These are phyloP conservation scores for Trichoderma guizhouense DNA, from an alignment of 2,329 filamentous ascomycete genomes.

Conservation along the genomic window DNA sequence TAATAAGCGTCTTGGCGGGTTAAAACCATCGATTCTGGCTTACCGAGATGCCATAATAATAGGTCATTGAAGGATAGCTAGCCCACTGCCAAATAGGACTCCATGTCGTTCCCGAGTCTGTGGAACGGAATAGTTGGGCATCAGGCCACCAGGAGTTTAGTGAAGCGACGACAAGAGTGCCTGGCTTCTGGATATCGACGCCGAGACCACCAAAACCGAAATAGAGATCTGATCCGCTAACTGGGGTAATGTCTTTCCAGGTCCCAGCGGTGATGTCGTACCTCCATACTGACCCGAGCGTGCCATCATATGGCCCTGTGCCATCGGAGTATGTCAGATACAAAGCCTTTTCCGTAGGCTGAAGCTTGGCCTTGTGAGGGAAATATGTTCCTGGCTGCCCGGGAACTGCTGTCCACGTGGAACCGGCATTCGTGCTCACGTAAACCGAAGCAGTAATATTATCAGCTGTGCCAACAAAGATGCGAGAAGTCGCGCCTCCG, in stretches of 20 bases:
- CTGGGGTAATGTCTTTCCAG: conserved; percentile 9
- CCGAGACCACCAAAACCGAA: conserved; percentile 11
- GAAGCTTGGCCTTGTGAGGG: conserved; percentile 10
- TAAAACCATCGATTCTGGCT: background rate
- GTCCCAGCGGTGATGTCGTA: conserved; percentile 1
- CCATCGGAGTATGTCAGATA: conserved; percentile 8
- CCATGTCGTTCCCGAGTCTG: conserved; percentile 4
- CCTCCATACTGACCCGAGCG: background rate
- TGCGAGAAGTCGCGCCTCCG: background rate
- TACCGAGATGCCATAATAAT: conserved; percentile 12
- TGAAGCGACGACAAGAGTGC: conserved; percentile 1
- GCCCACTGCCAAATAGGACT: conserved; percentile 3
- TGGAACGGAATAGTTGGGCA: conserved; percentile 3
- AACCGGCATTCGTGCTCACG: conserved; percentile 11
- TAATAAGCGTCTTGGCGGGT: background rate
- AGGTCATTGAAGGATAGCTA: conserved; percentile 6
- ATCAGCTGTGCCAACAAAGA: conserved; percentile 12
- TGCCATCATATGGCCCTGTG: conserved; percentile 6
- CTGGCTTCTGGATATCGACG: background rate
- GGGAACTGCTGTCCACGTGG: conserved; percentile 1
- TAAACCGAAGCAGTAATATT: conserved; percentile 12
- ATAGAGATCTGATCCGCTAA: conserved; percentile 1
- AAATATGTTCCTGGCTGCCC: conserved; percentile 11
- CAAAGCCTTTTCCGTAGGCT: conserved; percentile 3
- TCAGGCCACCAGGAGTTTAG: conserved; percentile 13